Percentiles rank a stretch among this genome's conserved stretches.
Conservation (phyloP, 2,329 filamentous ascomycete species). For the Neopestalotiopsis rosae region DNA sequence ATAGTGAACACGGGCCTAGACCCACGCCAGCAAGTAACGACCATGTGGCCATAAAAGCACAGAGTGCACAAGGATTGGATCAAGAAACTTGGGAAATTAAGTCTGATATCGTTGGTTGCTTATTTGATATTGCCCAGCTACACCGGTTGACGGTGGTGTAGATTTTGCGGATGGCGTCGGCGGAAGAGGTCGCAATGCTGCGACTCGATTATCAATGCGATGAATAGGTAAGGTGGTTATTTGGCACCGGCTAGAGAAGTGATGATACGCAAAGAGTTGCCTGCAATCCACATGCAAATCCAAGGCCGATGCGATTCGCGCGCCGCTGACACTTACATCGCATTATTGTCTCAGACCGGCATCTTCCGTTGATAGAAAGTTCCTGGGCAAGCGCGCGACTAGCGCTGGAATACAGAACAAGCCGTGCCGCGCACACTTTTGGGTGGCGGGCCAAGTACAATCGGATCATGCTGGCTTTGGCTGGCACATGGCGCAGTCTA, state of each 20-base stretch:
- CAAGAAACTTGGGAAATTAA: no score
- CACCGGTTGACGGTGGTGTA: conserved; percentile 11
- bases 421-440: no score
- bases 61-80: conserved; percentile 23
- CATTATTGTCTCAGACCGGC: conserved; percentile 33
- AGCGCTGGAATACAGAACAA: conserved; percentile 23
- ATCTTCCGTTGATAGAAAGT: conserved; percentile 32
- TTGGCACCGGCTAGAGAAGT: conserved; percentile 29
- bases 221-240: conserved; percentile 31
- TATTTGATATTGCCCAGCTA: no score
- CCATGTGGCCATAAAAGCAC: conserved; percentile 27
- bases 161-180: conserved; percentile 28
- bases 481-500: no score
- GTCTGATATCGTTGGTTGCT: no score
- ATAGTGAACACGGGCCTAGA: conserved; percentile 31
- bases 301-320: conserved; percentile 30
- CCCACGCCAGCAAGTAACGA: conserved; percentile 32
- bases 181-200: conserved; percentile 32
- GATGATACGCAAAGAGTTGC: conserved; percentile 32
- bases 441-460: no score
- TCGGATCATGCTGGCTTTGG: no score
- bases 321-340: conserved; percentile 34
- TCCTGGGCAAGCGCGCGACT: conserved; percentile 29
- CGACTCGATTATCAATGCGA: conserved; percentile 28
- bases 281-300: conserved; percentile 31